Conservation (phyloP, 306 rosid genomes). For the Inga oerstediana region DNA sequence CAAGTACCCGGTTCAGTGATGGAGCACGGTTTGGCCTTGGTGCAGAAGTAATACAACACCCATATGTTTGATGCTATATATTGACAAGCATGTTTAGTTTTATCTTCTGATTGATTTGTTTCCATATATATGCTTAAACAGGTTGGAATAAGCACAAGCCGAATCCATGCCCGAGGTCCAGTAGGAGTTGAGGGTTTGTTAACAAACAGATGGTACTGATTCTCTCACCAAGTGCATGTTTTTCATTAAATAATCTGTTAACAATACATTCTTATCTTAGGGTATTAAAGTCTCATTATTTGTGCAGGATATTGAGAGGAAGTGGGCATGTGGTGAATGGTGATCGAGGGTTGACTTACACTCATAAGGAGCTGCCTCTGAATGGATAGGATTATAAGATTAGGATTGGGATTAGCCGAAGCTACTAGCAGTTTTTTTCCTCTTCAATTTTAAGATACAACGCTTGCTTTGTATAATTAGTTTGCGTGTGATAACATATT, state of each 20-base stretch:
- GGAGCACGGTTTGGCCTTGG: slow-evolving; percentile 86
- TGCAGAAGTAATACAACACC: slow-evolving; percentile 63
- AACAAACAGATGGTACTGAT: slow-evolving; percentile 77
- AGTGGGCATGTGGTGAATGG: slow-evolving; percentile 79
- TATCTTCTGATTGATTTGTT: slow-evolving; percentile 21
- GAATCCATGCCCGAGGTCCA: slow-evolving; percentile 92
- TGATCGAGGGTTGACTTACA: slow-evolving; percentile 61
- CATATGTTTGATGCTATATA: background rate
- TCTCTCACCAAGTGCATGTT: slow-evolving; percentile 11
- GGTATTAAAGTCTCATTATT: slow-evolving; percentile 1
- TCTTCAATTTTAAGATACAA: slow-evolving; percentile 29
- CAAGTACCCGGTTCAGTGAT: slow-evolving; percentile 74
- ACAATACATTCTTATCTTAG: background rate
- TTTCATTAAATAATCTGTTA: background rate
- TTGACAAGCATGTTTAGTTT: background rate
- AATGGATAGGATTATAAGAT: slow-evolving; percentile 22
- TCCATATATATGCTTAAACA: slow-evolving; percentile 36
- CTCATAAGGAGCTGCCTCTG: slow-evolving; percentile 52
- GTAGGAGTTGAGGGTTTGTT: slow-evolving; percentile 97
- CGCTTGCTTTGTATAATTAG: slow-evolving; percentile 15
- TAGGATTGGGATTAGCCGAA: slow-evolving; percentile 22
- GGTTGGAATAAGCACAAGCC: slow-evolving; percentile 82
- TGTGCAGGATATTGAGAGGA: slow-evolving; percentile 82
- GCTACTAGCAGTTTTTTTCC: slow-evolving; percentile 23
- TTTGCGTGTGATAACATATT: slow-evolving; percentile 25